Evolutionary conservation across 257 asterid genomes (phyloP).

Genomic region (Solanum paucissectum): DNA sequence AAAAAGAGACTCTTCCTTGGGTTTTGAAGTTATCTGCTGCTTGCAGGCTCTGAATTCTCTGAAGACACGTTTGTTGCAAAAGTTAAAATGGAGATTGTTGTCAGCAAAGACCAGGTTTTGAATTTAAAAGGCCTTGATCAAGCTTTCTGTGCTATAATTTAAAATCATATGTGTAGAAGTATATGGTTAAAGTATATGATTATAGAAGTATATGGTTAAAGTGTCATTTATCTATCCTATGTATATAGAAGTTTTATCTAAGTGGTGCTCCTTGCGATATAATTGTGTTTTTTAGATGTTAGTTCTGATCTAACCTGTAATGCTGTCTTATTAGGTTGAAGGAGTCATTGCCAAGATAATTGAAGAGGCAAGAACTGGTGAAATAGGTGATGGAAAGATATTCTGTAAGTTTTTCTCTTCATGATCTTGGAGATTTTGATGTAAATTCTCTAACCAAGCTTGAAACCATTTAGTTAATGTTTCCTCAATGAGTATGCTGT

Average conservation of each 20-base stretch:
- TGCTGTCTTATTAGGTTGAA: constrained; percentile 51
- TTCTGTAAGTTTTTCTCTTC: constrained; percentile 42
- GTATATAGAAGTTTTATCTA: background rate
- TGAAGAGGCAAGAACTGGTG: constrained; percentile 88
- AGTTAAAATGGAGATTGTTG: constrained; percentile 94
- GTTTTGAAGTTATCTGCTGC: background rate
- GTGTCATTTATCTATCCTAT: background rate
- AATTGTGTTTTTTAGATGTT: background rate
- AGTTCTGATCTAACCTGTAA: background rate
- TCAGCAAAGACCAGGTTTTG: constrained; percentile 79
- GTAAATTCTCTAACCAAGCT: background rate
- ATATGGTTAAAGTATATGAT: background rate
- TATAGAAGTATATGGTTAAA: background rate
- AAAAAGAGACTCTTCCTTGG: background rate
- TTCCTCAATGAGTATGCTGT: background rate
- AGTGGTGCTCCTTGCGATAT: background rate
- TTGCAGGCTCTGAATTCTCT: constrained; percentile 81
- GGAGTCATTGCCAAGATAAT: constrained; percentile 75
- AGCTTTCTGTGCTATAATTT: background rate
- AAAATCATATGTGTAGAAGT: background rate
- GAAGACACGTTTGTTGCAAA: constrained; percentile 78
- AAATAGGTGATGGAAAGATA: constrained; percentile 95
- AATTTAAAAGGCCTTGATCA: background rate
- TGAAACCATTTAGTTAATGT: background rate
- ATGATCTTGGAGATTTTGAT: background rate